These are phyloP conservation scores for Eucalyptus polyanthemos DNA, from an alignment of 345 rosid genomes.

Conservation along the genomic window DNA sequence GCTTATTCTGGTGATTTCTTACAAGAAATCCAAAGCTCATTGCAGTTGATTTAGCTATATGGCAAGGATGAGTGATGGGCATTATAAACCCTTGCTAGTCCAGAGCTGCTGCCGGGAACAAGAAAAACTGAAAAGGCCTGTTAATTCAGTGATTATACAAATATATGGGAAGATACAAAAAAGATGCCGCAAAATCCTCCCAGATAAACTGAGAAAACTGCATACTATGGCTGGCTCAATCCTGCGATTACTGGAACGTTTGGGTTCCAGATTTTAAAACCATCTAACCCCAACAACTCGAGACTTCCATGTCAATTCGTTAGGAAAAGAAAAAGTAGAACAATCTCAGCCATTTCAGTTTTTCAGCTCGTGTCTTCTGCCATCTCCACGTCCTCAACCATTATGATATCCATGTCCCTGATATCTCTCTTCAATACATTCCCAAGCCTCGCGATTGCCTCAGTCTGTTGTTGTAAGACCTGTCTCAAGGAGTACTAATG, in stretches of 20 bases:
- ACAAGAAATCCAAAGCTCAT: not conserved
- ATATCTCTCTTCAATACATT: conserved; percentile 73
- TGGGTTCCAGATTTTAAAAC: not conserved
- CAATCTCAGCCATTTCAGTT: not conserved
- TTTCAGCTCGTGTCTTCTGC: conserved; percentile 14
- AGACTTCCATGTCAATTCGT: not conserved
- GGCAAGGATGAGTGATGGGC: not conserved
- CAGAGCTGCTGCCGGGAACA: not conserved
- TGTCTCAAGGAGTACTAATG: not conserved
- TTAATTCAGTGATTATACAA: not conserved
- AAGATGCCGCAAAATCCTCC: not conserved
- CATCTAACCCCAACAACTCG: not conserved
- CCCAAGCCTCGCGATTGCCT: conserved; percentile 80
- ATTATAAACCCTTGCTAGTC: not conserved
- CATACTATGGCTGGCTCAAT: not conserved
- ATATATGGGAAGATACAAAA: not conserved
- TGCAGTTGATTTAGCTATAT: not conserved
- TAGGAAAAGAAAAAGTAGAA: not conserved
- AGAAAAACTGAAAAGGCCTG: not conserved
- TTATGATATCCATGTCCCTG: conserved; percentile 77
- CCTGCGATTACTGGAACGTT: not conserved
- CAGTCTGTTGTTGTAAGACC: conserved; percentile 91
- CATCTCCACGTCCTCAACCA: conserved; percentile 73
- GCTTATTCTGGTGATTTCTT: not conserved
- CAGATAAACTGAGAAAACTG: not conserved